Percentiles rank a stretch among this genome's conserved stretches.
Conservation (phyloP, 2,329 filamentous ascomycete genomes). For the Fusarium verrucosum region DNA sequence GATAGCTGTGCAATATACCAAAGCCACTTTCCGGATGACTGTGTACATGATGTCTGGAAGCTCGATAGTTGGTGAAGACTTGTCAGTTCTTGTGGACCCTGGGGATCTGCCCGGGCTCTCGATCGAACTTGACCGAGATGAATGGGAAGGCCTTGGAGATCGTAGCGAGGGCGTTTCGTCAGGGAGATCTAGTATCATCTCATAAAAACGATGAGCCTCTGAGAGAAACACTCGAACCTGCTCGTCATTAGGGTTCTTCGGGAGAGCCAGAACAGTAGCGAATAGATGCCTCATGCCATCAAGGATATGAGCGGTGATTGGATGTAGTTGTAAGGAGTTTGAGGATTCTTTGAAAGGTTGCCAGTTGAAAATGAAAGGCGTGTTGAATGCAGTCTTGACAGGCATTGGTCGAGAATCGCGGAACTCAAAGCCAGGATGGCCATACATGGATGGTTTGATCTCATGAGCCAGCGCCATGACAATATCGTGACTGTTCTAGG, state of each 20-base stretch:
- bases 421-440: slow-evolving; percentile 54
- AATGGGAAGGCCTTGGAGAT: slow-evolving; percentile 15
- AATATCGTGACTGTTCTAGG: slow-evolving; percentile 54
- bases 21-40: slow-evolving; percentile 56
- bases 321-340: slow-evolving; percentile 56
- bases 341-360: slow-evolving; percentile 55
- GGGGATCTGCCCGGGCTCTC: slow-evolving; percentile 27
- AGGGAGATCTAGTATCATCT: slow-evolving; percentile 51
- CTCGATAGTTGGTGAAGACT: slow-evolving; percentile 32
- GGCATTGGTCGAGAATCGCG: slow-evolving; percentile 51
- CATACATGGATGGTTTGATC: slow-evolving; percentile 54
- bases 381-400: slow-evolving; percentile 57
- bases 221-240: slow-evolving; percentile 53
- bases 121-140: slow-evolving; percentile 24
- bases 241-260: slow-evolving; percentile 46
- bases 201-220: slow-evolving; percentile 53
- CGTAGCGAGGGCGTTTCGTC: slow-evolving; percentile 38
- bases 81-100: slow-evolving; percentile 21
- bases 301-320: slow-evolving; percentile 58
- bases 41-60: slow-evolving; percentile 58
- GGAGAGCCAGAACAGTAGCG: slow-evolving; percentile 54
- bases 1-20: slow-evolving; percentile 60
- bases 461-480: slow-evolving; percentile 61
- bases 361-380: slow-evolving; percentile 57
- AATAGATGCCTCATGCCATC: slow-evolving; percentile 62